Conservation (phyloP, 305 asterid species). For the Salvia sclarea region DNA sequence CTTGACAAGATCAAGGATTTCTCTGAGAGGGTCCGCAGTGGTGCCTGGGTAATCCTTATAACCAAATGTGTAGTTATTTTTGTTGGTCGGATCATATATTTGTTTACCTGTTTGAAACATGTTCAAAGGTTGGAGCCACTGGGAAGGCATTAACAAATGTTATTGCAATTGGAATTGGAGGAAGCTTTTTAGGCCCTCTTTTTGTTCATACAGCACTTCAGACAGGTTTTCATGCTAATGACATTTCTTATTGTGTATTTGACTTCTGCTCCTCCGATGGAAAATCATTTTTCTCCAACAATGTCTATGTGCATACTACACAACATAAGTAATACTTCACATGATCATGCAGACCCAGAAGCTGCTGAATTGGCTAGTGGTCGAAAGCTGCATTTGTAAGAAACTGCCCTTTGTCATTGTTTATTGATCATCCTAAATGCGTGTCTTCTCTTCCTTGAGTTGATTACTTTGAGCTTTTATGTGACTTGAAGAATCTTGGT, state of each 20-base stretch:
- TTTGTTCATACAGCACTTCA: constrained; percentile 99
- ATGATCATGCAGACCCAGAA: constrained; percentile 71
- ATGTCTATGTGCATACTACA: constrained; percentile 3
- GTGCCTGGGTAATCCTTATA: constrained; percentile 78
- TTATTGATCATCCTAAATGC: constrained; percentile 14
- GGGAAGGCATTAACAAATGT: constrained; percentile 91
- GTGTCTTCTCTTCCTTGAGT: background rate
- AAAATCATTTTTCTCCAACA: constrained; percentile 17
- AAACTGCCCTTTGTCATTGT: constrained; percentile 21
- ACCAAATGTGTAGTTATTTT: constrained; percentile 20
- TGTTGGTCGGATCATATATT: constrained; percentile 10
- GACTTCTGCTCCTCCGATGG: constrained; percentile 10
- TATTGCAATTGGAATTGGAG: constrained; percentile 94
- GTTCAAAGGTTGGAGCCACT: constrained; percentile 84
- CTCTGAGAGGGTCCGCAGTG: constrained; percentile 91
- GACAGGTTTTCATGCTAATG: constrained; percentile 59
- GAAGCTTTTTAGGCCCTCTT: constrained; percentile 96
- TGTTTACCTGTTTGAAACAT: constrained; percentile 14
- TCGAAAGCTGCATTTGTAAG: constrained; percentile 93
- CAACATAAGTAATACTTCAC: constrained; percentile 15
- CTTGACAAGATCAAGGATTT: constrained; percentile 90
- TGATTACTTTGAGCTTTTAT: constrained; percentile 9
- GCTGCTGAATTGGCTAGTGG: constrained; percentile 82
- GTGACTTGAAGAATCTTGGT: constrained; percentile 15
- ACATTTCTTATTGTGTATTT: constrained; percentile 13